Conservation (phyloP, 257 asterid genomes). For the Nicotiana knightiana region DNA sequence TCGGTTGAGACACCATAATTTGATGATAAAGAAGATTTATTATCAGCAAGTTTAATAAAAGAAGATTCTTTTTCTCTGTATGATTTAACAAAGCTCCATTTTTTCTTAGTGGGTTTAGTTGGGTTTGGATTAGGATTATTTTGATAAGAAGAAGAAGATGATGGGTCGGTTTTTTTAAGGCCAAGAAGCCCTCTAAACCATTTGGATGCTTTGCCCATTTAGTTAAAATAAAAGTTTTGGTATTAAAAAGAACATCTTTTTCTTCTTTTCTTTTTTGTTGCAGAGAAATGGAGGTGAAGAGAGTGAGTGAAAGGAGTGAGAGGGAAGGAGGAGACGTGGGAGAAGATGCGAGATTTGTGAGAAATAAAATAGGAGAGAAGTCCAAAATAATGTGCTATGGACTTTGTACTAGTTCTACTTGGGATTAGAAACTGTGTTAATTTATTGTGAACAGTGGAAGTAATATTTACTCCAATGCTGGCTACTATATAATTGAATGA, state of each 20-base stretch:
- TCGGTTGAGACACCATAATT: neutral
- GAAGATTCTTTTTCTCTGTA: neutral
- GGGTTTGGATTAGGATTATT: conserved; percentile 5
- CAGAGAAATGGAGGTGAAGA: conserved; percentile 8
- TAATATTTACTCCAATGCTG: conserved; percentile 4
- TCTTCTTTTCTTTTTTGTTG: neutral
- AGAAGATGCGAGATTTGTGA: neutral
- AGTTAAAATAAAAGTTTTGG: neutral
- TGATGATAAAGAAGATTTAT: neutral
- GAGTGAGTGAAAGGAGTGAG: neutral
- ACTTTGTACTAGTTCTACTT: neutral
- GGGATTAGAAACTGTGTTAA: neutral
- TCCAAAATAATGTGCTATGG: neutral
- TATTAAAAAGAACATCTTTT: neutral
- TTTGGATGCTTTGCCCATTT: conserved; percentile 78
- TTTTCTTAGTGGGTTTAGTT: conserved; percentile 40
- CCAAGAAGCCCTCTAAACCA: conserved; percentile 86
- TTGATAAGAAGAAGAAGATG: neutral
- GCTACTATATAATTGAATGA: neutral
- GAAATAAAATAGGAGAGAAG: neutral
- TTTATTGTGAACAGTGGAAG: neutral
- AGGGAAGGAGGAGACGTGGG: neutral
- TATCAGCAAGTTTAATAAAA: neutral
- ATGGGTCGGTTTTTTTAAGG: conserved; percentile 35
- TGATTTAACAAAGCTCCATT: conserved; percentile 57